phyloP scores from a whole-genome alignment of 140 eudicot species.

The Cichorium intybus region DNA sequence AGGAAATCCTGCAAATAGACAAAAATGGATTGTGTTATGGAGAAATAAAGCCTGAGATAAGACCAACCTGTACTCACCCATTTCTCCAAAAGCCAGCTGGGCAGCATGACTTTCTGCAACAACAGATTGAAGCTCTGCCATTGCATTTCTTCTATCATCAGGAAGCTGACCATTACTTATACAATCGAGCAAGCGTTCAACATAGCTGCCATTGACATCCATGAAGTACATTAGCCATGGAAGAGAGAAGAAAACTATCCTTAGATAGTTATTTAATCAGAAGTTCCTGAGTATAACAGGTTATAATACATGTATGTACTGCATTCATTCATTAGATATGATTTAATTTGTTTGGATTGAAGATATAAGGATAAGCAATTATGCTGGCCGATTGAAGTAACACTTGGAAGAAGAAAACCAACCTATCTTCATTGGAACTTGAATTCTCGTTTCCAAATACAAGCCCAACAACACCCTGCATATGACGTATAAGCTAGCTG shows the following conservation, averaged over 20 bases:
- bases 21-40: not conserved
- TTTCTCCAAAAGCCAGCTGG: slow-evolving; percentile 95
- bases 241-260: not conserved
- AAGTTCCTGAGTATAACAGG: not conserved
- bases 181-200: slow-evolving; percentile 94
- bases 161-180: slow-evolving; percentile 79
- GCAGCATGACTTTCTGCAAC: slow-evolving; percentile 90
- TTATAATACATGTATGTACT: not conserved
- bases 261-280: slow-evolving; percentile 8
- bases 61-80: slow-evolving; percentile 49
- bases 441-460: slow-evolving; percentile 83
- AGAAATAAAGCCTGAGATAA: not conserved
- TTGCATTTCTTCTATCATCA: slow-evolving; percentile 89
- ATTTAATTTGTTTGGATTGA: not conserved
- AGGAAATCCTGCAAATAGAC: slow-evolving; percentile 74
- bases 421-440: slow-evolving; percentile 79
- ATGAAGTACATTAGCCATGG: slow-evolving; percentile 17
- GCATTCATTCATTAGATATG: not conserved
- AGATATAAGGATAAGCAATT: slow-evolving; percentile 10
- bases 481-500: slow-evolving; percentile 10
- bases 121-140: slow-evolving; percentile 85
- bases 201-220: slow-evolving; percentile 55
- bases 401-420: not conserved
- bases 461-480: slow-evolving; percentile 92
- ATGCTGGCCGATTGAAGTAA: not conserved